A percentile compares a stretch with the other conserved stretches of the same genome.
Conservation (phyloP, 1,284 basidiomycete species). For the Ganoderma lucidum region DNA sequence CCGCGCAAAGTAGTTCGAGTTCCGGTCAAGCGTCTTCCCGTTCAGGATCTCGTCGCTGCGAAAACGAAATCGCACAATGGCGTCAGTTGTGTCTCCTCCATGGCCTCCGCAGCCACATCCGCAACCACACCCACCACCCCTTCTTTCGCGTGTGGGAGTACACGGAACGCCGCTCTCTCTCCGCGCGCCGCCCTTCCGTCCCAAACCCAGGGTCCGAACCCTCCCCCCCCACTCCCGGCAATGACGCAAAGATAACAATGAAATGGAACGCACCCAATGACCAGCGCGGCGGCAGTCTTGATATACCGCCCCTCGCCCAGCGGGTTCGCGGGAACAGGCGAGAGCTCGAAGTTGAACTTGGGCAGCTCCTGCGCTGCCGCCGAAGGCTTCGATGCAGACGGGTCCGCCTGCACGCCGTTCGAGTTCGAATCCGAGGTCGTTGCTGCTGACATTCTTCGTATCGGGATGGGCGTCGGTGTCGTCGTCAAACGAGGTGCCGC, state of each 20-base stretch:
- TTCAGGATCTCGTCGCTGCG: conserved; percentile 84
- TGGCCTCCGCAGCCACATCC: neutral
- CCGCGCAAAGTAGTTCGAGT: conserved; percentile 86
- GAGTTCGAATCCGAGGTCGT: too few species aligned
- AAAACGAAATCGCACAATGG: conserved; percentile 3
- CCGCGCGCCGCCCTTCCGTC: neutral
- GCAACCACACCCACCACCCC: neutral
- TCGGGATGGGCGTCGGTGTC: too few species aligned
- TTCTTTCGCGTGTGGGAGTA: neutral
- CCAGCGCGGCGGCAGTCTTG: conserved; percentile 73
- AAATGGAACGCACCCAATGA: conserved; percentile 69
- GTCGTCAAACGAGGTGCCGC: too few species aligned
- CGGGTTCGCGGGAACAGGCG: conserved; percentile 66
- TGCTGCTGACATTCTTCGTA: too few species aligned
- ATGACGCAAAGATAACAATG: neutral
- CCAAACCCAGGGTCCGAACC: too few species aligned
- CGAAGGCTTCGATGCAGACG: conserved; percentile 6
- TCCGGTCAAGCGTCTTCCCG: conserved; percentile 89
- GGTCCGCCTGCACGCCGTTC: too few species aligned
- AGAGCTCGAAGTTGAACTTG: conserved; percentile 55
- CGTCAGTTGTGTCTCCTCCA: neutral
- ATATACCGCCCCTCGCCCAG: conserved; percentile 76
- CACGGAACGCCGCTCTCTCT: conserved; percentile 2
- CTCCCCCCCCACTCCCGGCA: neutral
- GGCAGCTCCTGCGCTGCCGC: conserved; percentile 22